These are phyloP conservation scores for Medicago arabica DNA, from an alignment of 306 rosid species.

Conservation along the genomic window DNA sequence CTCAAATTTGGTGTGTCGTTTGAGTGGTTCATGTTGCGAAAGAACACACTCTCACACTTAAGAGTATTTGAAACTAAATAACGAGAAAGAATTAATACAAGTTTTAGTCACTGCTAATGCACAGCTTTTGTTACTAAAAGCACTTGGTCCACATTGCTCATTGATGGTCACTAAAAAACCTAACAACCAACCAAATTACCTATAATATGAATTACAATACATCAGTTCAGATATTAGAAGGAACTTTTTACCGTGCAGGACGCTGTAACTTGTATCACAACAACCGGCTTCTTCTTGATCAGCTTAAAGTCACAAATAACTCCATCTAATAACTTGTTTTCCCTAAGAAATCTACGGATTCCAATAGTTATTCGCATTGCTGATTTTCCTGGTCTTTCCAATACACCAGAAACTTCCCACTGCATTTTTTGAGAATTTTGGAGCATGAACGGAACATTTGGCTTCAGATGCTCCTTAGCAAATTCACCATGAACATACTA, in stretches of 20 bases:
- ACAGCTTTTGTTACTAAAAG: too few species aligned
- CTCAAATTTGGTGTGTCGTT: too few species aligned
- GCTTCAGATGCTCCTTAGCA: conserved; percentile 33
- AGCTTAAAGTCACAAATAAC: conserved; percentile 47
- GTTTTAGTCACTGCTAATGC: too few species aligned
- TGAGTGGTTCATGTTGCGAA: too few species aligned
- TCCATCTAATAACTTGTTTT: neutral
- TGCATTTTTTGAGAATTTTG: neutral
- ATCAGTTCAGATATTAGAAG: too few species aligned
- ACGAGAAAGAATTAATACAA: too few species aligned
- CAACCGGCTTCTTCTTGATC: conserved; percentile 13
- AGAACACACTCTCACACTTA: too few species aligned
- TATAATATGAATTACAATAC: too few species aligned
- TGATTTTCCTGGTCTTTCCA: fast-evolving
- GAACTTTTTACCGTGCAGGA: neutral
- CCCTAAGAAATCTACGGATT: neutral
- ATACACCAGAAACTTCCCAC: neutral
- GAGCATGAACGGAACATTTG: neutral
- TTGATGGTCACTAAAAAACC: too few species aligned
- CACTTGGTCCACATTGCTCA: too few species aligned
- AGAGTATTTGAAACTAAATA: too few species aligned
- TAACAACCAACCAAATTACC: too few species aligned
- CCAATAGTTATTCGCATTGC: conserved; percentile 22
- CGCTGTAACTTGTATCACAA: conserved; percentile 32
- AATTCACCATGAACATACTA: conserved; percentile 45